These are phyloP conservation scores for Chytridium lagenaria DNA, from an alignment of 371 early-diverging fungal genomes.

Conservation along the genomic window DNA sequence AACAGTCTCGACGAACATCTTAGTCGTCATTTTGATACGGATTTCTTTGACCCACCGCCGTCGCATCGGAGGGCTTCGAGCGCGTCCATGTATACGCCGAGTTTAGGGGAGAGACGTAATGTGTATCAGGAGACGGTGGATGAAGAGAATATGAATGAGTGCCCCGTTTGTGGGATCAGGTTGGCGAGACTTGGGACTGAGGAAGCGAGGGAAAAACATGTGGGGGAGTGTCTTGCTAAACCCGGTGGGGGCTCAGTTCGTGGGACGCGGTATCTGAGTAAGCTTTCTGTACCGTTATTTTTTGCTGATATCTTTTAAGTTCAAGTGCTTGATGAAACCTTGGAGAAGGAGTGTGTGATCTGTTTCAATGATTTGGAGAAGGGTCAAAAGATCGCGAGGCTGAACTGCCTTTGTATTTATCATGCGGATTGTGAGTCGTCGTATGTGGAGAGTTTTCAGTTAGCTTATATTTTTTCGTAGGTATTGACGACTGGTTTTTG, in stretches of 20 bases:
- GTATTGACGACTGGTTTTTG: constrained; percentile 15
- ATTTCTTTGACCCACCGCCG: not conserved
- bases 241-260: constrained; percentile 49
- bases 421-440: constrained; percentile 74
- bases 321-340: constrained; percentile 36
- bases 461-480: not conserved
- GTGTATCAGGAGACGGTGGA: not conserved
- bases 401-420: constrained; percentile 87
- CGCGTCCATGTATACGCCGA: constrained; percentile 12
- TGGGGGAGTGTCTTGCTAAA: constrained; percentile 65
- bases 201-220: constrained; percentile 67
- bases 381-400: constrained; percentile 74
- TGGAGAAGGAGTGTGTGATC: constrained; percentile 78
- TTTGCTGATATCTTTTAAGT: constrained; percentile 28
- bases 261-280: constrained; percentile 73
- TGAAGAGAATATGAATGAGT: constrained; percentile 69
- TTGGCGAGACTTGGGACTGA: constrained; percentile 52
- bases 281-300: constrained; percentile 35
- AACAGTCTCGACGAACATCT: not conserved
- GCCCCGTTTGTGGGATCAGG: constrained; percentile 75
- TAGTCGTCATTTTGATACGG: not conserved
- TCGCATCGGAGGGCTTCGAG: not conserved
- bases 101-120: not conserved
- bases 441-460: not conserved
- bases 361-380: constrained; percentile 78